Evolutionary conservation across 202 grass and related monocot genomes (phyloP), one percentile per base, ranked within the genome.

Genomic region (Zizania palustris): DNA sequence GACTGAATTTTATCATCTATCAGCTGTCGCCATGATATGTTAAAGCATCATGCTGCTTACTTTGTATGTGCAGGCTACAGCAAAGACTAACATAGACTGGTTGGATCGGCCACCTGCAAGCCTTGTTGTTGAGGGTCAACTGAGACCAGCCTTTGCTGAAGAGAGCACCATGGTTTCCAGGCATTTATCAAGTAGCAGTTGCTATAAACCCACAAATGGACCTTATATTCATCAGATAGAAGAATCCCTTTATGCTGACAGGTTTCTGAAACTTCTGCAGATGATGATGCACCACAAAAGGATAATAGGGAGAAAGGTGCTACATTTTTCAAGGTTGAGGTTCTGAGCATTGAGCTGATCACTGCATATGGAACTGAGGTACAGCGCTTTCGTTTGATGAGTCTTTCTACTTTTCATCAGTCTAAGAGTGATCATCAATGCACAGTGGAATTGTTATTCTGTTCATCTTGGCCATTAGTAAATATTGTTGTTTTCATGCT

Each of bases 281-380:
- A 77, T 73, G 85, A 83, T 64, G 80, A 86, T 28, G 28, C 28
- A 37, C 34, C 70, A 13, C 45, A 81, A 16, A 78, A 74, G 58
- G 64, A 91, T 39, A 77, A 69, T 74, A 85, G 84, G 58, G 71
- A 83, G 53, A 88, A 75, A 3, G 84, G 72, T 20, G 76, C 82
- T 60, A 63, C 86, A 59, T 93, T 97, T 84, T 89, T 89, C 67
- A 97, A 92, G 78, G 84, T 97, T 35, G 94, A 97, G 77, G 84
- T 93, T 74, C 69, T 87, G 34, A 90, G 84, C 79, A 97, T 93
- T 77, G 90, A 97, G 72, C 77, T 97, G 72, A 83, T 90, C 69
- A 89, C 94, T 84, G 86, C 94, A 58, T 91, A 87, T 80, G 91
- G 94, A 84, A 93, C 87, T 36, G 91, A 93, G 88, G 91, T 76